Conservation (phyloP, 352 stramenopile genomes). For the Globisporangium emineosum region DNA sequence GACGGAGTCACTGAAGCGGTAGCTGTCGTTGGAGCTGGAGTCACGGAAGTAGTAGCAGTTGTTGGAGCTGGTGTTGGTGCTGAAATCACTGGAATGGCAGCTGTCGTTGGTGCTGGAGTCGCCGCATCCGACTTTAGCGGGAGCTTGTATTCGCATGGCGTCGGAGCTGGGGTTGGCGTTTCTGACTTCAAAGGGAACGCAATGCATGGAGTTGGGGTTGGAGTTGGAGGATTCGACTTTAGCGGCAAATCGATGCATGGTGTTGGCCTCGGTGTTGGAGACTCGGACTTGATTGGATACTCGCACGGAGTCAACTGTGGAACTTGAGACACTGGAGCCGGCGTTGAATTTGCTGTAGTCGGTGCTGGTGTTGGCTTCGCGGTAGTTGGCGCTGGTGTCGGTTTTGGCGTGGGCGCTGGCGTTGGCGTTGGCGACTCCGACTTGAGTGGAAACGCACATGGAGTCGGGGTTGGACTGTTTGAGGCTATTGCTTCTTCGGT, state of each 20-base stretch:
- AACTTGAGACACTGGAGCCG: background rate
- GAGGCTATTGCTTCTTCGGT: background rate
- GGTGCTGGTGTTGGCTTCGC: background rate
- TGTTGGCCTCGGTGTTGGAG: background rate
- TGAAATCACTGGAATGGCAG: background rate
- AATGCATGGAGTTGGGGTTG: background rate
- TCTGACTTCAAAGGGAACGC: background rate
- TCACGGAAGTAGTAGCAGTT: background rate
- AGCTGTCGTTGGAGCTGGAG: background rate
- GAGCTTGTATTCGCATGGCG: background rate
- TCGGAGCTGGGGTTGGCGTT: background rate
- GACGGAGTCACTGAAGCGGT: background rate
- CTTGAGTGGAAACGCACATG: background rate
- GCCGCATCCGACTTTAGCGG: background rate
- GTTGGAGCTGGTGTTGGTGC: background rate
- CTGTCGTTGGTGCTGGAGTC: background rate
- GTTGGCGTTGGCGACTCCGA: background rate
- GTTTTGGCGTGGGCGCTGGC: background rate
- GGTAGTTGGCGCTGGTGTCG: background rate
- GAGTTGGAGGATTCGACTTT: background rate
- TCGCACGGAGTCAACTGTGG: conserved; percentile 3
- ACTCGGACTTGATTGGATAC: conserved; percentile 8
- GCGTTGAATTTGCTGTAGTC: background rate
- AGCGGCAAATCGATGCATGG: background rate
- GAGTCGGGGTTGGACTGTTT: background rate